Evolutionary conservation across 768 basidiomycete genomes (phyloP), one percentile per base, ranked within the genome.

Genomic region (Leccinum incarnatum): DNA sequence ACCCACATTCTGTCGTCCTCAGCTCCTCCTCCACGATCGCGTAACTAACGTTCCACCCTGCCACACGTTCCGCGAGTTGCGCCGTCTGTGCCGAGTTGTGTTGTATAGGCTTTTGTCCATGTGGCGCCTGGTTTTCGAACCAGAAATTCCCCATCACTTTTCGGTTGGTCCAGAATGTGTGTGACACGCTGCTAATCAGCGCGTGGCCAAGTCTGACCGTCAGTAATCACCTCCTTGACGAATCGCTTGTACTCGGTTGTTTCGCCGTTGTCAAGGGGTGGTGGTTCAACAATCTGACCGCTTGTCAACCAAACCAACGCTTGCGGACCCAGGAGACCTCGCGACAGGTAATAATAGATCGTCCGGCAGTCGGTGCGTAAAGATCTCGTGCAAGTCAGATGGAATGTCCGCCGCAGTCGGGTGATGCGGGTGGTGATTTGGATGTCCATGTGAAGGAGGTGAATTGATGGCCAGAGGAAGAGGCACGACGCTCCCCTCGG

Each of bases 341-440:
- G 88, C 40, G 94, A 97, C 63, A 98, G 83, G 73, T 98, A 97
- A 74, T 88, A 98, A 77, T 95, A 98, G 58, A 98, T 98, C 95
- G 72, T 98, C 97, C 1, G 96, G 96, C 27, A 99, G 81, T 48
- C 94, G 88, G 73, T 92, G 79, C 10, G 94, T 95, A 77, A 98
- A 98, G 60, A 98, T 91, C 54, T 97, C 93, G 69, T 96, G 91
- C 37, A 99, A 76, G 74, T 98, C 96, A 51, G 76, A 72, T 2
- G 97, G 97, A 57, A 98, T 87, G 68, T 98, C 97, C 27, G 88
- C 86, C 0, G 89, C 84, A 0, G 92, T 93, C 42, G 89, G 84
- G 59, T 88, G 85, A 64, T 86, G 84, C 19, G 77, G 72, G 61
- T 85, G 83, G 67, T 85, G 83, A 63, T 80, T 82, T 25, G 81